Conservation (phyloP, 768 basidiomycete species). For the Sarcodon sp. region DNA sequence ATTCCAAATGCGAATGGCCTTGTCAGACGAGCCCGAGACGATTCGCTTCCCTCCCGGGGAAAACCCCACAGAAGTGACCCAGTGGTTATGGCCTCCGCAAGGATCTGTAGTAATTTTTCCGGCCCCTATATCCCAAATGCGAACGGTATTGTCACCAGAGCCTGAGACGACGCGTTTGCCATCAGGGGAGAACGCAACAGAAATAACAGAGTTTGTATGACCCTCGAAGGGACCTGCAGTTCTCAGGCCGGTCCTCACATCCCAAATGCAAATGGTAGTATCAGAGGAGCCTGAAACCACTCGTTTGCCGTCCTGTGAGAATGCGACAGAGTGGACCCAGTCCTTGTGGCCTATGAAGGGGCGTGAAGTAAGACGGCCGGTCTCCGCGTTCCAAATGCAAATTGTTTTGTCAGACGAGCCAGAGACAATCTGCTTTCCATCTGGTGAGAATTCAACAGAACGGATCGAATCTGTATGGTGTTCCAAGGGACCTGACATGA, state of each 20-base stretch:
- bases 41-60: constrained; percentile 2
- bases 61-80: constrained; percentile 1
- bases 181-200: constrained; percentile 5
- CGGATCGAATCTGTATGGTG: constrained; percentile 5
- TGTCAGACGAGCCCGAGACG: not conserved
- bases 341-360: constrained; percentile 3
- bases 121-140: constrained; percentile 2
- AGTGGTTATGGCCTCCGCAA: not conserved
- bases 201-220: constrained; percentile 5
- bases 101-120: not conserved
- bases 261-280: constrained; percentile 9
- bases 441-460: constrained; percentile 10
- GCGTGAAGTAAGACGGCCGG: not conserved
- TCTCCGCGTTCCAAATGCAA: constrained; percentile 9
- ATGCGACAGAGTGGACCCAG: constrained; percentile 9
- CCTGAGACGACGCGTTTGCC: not conserved
- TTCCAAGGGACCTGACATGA: not conserved
- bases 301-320: constrained; percentile 12
- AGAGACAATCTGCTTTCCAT: constrained; percentile 7
- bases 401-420: constrained; percentile 6
- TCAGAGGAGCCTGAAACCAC: constrained; percentile 14
- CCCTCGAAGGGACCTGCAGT: not conserved
- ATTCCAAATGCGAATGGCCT: constrained; percentile 2
- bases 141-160: not conserved
- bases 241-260: constrained; percentile 3